A percentile compares a stretch with the other conserved stretches of the same genome.
These are phyloP conservation scores for Apiotrichum laibachii DNA, from an alignment of 1,284 basidiomycete genomes.

Conservation along the genomic window DNA sequence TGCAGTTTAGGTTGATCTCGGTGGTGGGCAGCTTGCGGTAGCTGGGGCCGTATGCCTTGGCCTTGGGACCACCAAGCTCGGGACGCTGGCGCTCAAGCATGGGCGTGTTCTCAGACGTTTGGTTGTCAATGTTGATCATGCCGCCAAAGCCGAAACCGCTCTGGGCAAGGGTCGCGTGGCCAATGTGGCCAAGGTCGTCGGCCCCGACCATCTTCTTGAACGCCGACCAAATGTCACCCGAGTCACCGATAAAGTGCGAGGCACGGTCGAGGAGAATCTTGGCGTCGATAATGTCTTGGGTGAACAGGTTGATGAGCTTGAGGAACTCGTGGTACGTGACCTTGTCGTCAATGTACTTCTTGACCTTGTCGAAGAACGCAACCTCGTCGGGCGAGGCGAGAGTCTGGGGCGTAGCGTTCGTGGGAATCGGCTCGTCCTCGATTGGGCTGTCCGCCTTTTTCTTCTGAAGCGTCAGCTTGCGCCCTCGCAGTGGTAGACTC, in stretches of 20 bases:
- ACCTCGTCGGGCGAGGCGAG: slow-evolving; percentile 76
- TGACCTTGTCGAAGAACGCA: slow-evolving; percentile 90
- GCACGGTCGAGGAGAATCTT: slow-evolving; percentile 78
- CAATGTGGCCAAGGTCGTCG: slow-evolving; percentile 70
- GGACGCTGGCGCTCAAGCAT: slow-evolving; percentile 63
- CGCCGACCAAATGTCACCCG: slow-evolving; percentile 73
- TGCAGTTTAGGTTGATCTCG: slow-evolving; percentile 86
- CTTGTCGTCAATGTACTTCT: slow-evolving; percentile 76
- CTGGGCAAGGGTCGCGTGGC: slow-evolving; percentile 63
- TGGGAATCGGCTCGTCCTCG: slow-evolving; percentile 28
- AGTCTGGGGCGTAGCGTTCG: slow-evolving; percentile 40
- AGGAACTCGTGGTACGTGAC: slow-evolving; percentile 94
- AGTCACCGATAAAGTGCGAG: slow-evolving; percentile 69
- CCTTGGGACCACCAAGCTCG: slow-evolving; percentile 47
- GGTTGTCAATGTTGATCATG: slow-evolving; percentile 54
- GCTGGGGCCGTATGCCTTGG: slow-evolving; percentile 69
- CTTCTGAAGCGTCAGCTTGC: slow-evolving; percentile 23
- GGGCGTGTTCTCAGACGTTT: slow-evolving; percentile 56
- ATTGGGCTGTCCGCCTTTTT: slow-evolving; percentile 43
- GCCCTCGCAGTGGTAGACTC: slow-evolving; percentile 1
- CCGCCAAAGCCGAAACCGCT: slow-evolving; percentile 52
- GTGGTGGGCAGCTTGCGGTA: slow-evolving; percentile 85
- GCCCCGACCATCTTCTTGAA: slow-evolving; percentile 84
- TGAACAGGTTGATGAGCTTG: slow-evolving; percentile 91
- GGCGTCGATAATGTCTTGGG: slow-evolving; percentile 87